phyloP scores from a whole-genome alignment of 257 asterid genomes.

The Solanum ahanhuiri region DNA sequence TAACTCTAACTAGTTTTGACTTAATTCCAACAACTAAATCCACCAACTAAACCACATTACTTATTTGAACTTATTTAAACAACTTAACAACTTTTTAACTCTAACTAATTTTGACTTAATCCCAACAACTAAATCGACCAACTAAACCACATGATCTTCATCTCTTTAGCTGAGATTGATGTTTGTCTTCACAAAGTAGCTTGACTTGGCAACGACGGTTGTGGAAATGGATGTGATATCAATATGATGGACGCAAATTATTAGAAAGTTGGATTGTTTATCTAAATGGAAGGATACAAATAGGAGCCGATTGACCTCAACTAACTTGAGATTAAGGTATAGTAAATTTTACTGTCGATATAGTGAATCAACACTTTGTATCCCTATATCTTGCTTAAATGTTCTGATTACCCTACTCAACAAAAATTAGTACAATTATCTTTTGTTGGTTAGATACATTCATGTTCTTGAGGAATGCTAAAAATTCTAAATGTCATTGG shows the following conservation, averaged over 20 bases:
- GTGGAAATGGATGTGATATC: background rate
- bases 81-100: no score
- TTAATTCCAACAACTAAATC: no score
- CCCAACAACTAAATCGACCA: no score
- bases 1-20: no score
- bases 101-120: no score
- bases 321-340: background rate
- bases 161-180: background rate
- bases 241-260: background rate
- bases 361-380: background rate
- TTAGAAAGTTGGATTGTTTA: background rate
- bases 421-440: no score
- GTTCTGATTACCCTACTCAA: no score
- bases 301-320: background rate
- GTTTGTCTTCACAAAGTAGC: background rate
- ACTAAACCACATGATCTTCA: background rate
- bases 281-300: background rate
- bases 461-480: background rate
- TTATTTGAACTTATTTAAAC: no score
- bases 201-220: background rate
- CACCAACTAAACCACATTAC: no score
- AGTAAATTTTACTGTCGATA: background rate
- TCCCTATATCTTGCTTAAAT: no score
- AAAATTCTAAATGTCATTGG: background rate
- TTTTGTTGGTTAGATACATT: background rate